phyloP scores from a whole-genome alignment of 106 monocot species.

The Gastrodia elata region DNA sequence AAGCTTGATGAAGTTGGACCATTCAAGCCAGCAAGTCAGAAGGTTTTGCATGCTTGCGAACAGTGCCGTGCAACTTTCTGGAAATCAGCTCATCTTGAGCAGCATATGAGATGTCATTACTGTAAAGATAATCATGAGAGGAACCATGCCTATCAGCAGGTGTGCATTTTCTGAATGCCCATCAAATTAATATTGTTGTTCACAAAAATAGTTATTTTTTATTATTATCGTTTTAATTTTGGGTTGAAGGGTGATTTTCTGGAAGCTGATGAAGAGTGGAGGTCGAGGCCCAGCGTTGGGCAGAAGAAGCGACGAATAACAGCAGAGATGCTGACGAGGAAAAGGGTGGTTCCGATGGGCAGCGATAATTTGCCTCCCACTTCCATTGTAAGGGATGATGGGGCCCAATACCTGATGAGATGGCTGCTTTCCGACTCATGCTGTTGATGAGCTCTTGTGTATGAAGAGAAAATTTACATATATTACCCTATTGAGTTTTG shows the following conservation, averaged over 20 bases:
- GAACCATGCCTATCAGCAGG: slow-evolving; percentile 44
- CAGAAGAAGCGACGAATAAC: slow-evolving; percentile 45
- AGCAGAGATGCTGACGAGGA: slow-evolving; percentile 44
- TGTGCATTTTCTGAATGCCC: slow-evolving; percentile 15
- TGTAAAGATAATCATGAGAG: slow-evolving; percentile 73
- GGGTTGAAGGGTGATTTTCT: slow-evolving; percentile 62
- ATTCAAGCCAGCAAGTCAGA: not conserved
- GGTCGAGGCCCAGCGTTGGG: slow-evolving; percentile 42
- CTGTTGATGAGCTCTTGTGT: too few species aligned
- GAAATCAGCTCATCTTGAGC: slow-evolving; percentile 5
- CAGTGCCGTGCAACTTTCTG: slow-evolving; percentile 5
- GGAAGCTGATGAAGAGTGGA: slow-evolving; percentile 52
- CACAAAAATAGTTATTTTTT: not conserved
- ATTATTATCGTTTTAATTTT: not conserved
- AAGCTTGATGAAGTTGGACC: not conserved
- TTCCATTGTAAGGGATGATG: slow-evolving; percentile 29
- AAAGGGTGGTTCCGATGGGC: slow-evolving; percentile 48
- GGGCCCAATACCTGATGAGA: slow-evolving; percentile 46
- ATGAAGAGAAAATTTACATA: too few species aligned
- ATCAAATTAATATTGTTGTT: not conserved
- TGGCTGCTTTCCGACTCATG: slow-evolving; percentile 58
- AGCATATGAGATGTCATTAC: slow-evolving; percentile 2
- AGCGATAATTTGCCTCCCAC: too few species aligned
- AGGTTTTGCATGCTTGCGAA: slow-evolving; percentile 1
- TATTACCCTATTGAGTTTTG: too few species aligned